A percentile compares a stretch with the other conserved stretches of the same genome.
Evolutionary conservation across 1,284 basidiomycete species (phyloP).

Genomic region (Taiwanofungus camphoratus): DNA sequence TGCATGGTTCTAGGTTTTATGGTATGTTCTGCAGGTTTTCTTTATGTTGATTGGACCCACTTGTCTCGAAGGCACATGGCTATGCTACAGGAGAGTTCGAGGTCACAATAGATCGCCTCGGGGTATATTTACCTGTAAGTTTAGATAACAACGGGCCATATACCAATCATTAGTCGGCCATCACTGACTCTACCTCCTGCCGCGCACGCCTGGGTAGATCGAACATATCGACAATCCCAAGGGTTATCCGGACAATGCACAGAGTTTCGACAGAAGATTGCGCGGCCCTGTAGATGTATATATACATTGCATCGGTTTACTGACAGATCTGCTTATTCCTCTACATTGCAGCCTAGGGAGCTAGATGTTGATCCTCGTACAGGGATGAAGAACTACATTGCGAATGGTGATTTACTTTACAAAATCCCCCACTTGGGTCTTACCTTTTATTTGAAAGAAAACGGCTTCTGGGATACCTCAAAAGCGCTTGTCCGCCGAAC

Average conservation of each 20-base stretch:
- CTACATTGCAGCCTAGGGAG: constrained; percentile 57
- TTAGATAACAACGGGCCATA: no score
- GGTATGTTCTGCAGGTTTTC: constrained; percentile 29
- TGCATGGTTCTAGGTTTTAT: constrained; percentile 87
- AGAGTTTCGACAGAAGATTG: constrained; percentile 68
- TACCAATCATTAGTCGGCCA: no score
- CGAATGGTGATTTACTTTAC: constrained; percentile 51
- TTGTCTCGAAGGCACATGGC: constrained; percentile 59
- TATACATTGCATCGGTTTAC: constrained; percentile 2
- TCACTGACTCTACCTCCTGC: background rate
- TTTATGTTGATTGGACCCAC: constrained; percentile 3
- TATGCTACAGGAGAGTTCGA: constrained; percentile 87
- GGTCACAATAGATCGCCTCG: constrained; percentile 83
- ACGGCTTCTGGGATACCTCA: constrained; percentile 83
- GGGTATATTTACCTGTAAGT: constrained; percentile 76
- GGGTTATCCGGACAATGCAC: constrained; percentile 83
- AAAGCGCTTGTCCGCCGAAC: constrained; percentile 77
- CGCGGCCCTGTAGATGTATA: constrained; percentile 65
- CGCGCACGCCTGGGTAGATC: constrained; percentile 41
- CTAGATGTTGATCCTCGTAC: constrained; percentile 82
- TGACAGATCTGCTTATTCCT: background rate
- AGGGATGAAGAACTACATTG: constrained; percentile 97
- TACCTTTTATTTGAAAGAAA: constrained; percentile 37
- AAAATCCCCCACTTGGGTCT: no score
- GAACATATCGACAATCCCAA: constrained; percentile 91